These are phyloP conservation scores for Picochlorum sp. DNA, from an alignment of 139 green algal species.

Conservation along the genomic window DNA sequence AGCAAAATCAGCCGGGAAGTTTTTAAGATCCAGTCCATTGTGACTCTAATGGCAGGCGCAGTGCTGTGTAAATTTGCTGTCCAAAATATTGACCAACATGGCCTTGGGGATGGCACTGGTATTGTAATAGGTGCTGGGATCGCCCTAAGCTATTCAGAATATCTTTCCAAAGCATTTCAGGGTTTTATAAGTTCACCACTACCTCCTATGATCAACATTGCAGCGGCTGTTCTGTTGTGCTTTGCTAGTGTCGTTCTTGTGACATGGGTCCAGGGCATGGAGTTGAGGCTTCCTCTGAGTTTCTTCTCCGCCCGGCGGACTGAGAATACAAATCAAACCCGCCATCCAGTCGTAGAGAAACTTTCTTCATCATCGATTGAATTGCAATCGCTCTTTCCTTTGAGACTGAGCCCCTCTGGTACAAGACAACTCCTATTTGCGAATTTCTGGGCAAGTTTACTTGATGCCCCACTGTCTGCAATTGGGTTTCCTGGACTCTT, in stretches of 20 bases:
- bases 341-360: neutral
- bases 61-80: conserved; percentile 13
- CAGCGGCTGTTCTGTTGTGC: neutral
- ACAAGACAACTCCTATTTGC: conserved; percentile 28
- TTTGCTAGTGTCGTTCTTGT: conserved; percentile 3
- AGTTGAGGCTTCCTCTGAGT: conserved; percentile 21
- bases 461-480: conserved; percentile 11
- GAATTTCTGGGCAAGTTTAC: conserved; percentile 23
- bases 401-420: conserved; percentile 20
- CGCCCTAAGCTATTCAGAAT: conserved; percentile 1
- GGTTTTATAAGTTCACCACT: neutral
- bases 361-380: neutral
- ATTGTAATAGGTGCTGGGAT: conserved; percentile 16
- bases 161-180: neutral
- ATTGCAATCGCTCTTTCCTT: conserved; percentile 9
- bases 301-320: conserved; percentile 10
- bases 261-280: conserved; percentile 8
- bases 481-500: conserved; percentile 9
- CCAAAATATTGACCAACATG: neutral
- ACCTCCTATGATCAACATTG: neutral
- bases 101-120: conserved; percentile 15
- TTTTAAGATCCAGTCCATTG: neutral
- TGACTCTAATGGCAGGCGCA: conserved; percentile 12
- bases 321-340: neutral
- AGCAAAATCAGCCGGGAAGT: neutral